Base-by-base conservation (phyloP, 768 basidiomycete genomes). In the Mycena galopus region DNA sequence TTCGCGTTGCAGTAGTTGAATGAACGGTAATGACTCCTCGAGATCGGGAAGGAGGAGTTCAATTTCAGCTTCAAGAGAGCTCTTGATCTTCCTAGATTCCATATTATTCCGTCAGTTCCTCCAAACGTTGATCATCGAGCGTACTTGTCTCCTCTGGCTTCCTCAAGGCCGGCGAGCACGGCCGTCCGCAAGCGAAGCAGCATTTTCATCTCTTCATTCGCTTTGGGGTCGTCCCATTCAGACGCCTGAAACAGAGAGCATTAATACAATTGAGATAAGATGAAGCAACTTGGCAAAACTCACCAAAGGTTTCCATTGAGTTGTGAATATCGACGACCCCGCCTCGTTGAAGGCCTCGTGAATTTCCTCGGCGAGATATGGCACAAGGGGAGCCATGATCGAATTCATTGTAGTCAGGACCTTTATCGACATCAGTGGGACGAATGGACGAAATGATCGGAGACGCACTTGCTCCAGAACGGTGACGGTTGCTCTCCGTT, bases 321-420 rank as follows among this genome's bases (percentile, higher is more conserved):
- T 86, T 71, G 84, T 84, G 77, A 96, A 97, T n/a, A 94, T 87
- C 0, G 95, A 96, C 0, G 78, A 79, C 0, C 75, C 79, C 33
- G 84, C 78, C 7, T 78, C 75, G 57, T 82, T 79, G 79, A 80
- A 74, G 27, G 85, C 82, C 32, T 88, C 85, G 75, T 94, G 88
- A 66, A 97, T 90, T 80, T 98, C 97, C 81, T 98, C 96, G 0
- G 95, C 94, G 7, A 98, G 88, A 78, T 97, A 94, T 11, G 97
- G 97, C 2, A 95, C 85, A 30, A 98, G 91, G 0, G 97, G 97
- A 0, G 95, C 94, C 56, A 96, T 84, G 3, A 95, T 86, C 4
- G 86, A 87, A 1, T 90, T 90, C 82, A 95, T 88, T 2, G 90
- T 91, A 32, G 84, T 82, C 60, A 97, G 81, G 44, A 92, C 85